Percentiles rank a stretch among this genome's conserved stretches.
Evolutionary conservation across 78 protist species (phyloP).

Genomic region (Guillardia theta): DNA sequence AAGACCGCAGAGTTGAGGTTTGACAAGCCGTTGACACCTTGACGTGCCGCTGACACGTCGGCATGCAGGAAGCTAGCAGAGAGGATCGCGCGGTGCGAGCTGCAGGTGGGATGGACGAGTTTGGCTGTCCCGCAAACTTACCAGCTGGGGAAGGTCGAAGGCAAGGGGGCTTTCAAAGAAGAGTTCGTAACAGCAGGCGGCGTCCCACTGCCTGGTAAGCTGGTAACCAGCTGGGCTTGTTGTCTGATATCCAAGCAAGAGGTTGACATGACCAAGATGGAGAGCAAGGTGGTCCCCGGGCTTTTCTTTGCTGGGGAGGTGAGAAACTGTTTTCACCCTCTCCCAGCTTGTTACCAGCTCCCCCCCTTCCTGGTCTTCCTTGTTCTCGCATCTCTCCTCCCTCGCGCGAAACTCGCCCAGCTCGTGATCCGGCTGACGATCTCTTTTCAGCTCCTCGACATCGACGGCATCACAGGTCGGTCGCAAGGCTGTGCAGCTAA

Average conservation of each 20-base stretch:
- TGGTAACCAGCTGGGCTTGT: not conserved
- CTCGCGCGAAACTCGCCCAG: no score
- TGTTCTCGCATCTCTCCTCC: no score
- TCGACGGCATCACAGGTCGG: slow-evolving; percentile 30
- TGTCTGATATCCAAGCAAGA: not conserved
- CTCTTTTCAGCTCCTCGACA: slow-evolving; percentile 11
- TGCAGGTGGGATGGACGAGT: not conserved
- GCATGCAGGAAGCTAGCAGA: not conserved
- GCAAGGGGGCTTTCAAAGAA: not conserved
- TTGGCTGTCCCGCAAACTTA: not conserved
- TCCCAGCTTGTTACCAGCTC: no score
- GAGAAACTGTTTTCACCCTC: no score
- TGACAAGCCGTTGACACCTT: no score
- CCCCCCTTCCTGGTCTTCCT: no score
- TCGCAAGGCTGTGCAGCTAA: no score
- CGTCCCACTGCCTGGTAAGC: not conserved
- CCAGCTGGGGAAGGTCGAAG: not conserved
- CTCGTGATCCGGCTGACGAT: no score
- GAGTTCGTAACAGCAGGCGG: slow-evolving; percentile 25
- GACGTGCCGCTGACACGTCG: not conserved
- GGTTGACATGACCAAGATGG: not conserved
- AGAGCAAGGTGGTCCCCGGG: slow-evolving; percentile 3
- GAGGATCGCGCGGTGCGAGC: not conserved
- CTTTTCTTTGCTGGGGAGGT: slow-evolving; percentile 20
- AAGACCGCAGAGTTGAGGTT: no score